phyloP scores from a whole-genome alignment of 257 asterid species.

The Prunella vulgaris region DNA sequence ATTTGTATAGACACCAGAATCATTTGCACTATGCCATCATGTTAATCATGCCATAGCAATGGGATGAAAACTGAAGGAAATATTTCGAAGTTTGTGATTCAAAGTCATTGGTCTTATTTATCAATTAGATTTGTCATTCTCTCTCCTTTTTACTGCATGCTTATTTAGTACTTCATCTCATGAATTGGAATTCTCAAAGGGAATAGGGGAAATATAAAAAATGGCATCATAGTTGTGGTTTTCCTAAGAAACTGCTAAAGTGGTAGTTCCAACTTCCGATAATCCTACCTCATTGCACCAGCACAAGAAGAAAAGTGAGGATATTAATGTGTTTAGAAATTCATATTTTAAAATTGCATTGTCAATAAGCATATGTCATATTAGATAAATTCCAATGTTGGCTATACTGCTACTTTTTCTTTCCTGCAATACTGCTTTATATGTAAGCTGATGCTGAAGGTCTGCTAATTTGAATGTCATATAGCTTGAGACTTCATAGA shows the following conservation, averaged over 20 bases:
- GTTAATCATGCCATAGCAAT: neutral
- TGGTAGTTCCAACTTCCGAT: neutral
- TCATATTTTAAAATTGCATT: neutral
- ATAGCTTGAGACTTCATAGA: neutral
- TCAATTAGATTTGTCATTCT: neutral
- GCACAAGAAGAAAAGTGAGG: neutral
- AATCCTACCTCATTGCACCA: neutral
- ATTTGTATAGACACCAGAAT: neutral
- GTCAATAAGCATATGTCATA: neutral
- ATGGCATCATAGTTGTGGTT: neutral
- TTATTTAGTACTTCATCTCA: neutral
- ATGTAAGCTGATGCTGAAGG: neutral
- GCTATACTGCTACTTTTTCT: neutral
- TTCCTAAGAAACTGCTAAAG: neutral
- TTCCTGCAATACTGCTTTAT: neutral
- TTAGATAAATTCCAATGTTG: neutral
- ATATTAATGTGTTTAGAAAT: neutral
- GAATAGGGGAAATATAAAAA: neutral
- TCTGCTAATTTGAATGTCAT: neutral
- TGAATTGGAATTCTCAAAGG: neutral
- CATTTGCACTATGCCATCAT: neutral
- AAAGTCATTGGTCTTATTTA: neutral
- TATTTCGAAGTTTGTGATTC: constrained; percentile 1
- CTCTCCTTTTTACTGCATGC: neutral
- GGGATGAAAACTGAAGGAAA: neutral